Base-by-base conservation (phyloP, 352 stramenopile species). In the Aphanomyces euteiches region DNA sequence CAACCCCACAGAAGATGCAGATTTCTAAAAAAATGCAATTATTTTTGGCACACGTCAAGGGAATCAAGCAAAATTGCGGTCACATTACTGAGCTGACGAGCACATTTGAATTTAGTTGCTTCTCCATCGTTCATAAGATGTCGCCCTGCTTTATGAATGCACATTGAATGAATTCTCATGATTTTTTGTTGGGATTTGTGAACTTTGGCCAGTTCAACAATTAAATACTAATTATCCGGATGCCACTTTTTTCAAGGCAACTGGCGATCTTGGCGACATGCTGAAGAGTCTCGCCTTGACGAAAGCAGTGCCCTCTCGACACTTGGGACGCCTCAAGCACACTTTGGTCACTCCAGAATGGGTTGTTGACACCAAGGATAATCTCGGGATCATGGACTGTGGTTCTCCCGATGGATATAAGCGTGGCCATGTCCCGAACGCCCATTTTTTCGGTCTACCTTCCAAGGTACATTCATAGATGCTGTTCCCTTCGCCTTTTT, bases 381-480 rank as follows among this genome's bases (percentile, higher is more conserved):
- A 70, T 13, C 40, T 70, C 8, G 8, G 43, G 13, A 48, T 70
- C 21, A 36, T 70, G 34, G 64, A 70, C 39, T 70, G 64, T 50
- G 64, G 64, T 7, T 70, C 64, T 15, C 64, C 38, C 12, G 64
- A 70, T n/a, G 64, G 48, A 17, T 70, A 54, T 37, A 37, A 34
- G 28, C 64, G 64, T 5, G 64, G 64, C 5, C 64, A 70, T n/a
- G 64, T 70, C 12, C 64, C 64, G 4, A 54, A 54, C n/a, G 64
- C 64, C 2, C n/a, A 47, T 38, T 48, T 47, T 34, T 70, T 70
- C 47, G 40, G 40, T 17, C 19, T 70, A 48, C 64, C 64, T 0
- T 47, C 43, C 48, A 70, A 70, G 64, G 64, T 57, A 19, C 34
- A 19, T 28, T 34, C n/a, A 63, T 64, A 21, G 15, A 8, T 58